Evolutionary conservation across 345 rosid species (phyloP).

Genomic region (Acer campestre): DNA sequence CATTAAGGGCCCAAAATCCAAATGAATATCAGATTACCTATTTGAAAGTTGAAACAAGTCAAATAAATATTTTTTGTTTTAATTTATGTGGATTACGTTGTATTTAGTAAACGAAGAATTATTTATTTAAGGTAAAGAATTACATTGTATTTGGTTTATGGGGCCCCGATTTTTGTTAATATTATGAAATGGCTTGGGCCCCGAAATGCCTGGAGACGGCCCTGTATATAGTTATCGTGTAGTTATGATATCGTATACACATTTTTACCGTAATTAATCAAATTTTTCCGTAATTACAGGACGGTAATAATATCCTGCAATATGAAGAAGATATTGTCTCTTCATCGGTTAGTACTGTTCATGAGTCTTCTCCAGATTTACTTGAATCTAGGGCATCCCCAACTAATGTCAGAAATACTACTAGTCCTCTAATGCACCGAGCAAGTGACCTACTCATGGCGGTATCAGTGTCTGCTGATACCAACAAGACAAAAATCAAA

Average conservation of each 20-base stretch:
- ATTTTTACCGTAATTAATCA: neutral
- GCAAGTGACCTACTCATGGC: constrained; percentile 44
- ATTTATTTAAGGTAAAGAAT: too few species aligned
- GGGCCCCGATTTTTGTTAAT: too few species aligned
- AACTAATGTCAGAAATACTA: neutral
- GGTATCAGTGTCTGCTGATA: constrained; percentile 35
- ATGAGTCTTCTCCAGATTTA: constrained; percentile 17
- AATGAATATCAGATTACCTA: too few species aligned
- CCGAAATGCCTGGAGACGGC: too few species aligned
- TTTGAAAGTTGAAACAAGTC: too few species aligned
- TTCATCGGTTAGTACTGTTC: neutral
- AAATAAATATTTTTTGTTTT: too few species aligned
- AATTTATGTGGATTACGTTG: too few species aligned
- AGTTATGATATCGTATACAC: neutral
- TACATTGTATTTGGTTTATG: too few species aligned
- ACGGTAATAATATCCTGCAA: neutral
- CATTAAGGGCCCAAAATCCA: too few species aligned
- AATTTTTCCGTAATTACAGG: neutral
- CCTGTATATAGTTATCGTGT: too few species aligned
- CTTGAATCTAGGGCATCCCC: constrained; percentile 15
- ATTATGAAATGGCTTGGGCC: too few species aligned
- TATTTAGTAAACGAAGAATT: too few species aligned
- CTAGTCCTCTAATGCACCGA: constrained; percentile 1
- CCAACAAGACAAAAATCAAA: constrained; percentile 22
- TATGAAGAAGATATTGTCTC: constrained; percentile 2